Conservation (phyloP, 2,329 filamentous ascomycete species). For the Huntiella omanensis region DNA sequence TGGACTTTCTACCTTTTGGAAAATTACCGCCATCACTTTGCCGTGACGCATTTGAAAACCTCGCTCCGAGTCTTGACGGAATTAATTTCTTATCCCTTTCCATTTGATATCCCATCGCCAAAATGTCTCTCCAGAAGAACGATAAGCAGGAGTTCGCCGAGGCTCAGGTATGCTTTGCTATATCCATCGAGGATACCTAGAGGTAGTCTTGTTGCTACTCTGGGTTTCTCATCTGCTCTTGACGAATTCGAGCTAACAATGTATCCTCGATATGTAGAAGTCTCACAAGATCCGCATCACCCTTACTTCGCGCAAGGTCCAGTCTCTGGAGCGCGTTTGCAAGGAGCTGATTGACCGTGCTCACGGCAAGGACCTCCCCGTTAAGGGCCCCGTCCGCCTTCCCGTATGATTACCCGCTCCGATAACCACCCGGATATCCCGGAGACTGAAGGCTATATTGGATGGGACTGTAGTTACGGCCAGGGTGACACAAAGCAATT, state of each 20-base stretch:
- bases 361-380: slow-evolving; percentile 93
- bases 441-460: no score
- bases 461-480: no score
- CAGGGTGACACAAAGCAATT: no score
- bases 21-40: slow-evolving; percentile 55
- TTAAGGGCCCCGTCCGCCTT: slow-evolving; percentile 95
- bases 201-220: neutral
- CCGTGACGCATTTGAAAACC: slow-evolving; percentile 38
- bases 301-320: slow-evolving; percentile 84
- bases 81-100: slow-evolving; percentile 13
- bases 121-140: slow-evolving; percentile 86
- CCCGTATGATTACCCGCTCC: slow-evolving; percentile 7
- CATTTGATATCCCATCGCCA: slow-evolving; percentile 18
- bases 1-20: slow-evolving; percentile 11
- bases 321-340: slow-evolving; percentile 95
- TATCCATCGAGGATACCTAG: neutral
- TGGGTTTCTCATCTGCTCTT: neutral
- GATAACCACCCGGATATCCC: neutral
- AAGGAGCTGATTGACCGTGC: slow-evolving; percentile 95
- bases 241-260: neutral
- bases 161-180: slow-evolving; percentile 47
- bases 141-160: slow-evolving; percentile 79
- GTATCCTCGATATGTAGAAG: slow-evolving; percentile 35
- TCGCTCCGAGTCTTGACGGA: slow-evolving; percentile 65
- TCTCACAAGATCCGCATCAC: slow-evolving; percentile 98